Evolutionary conservation across 306 rosid genomes (phyloP).

Genomic region (Pachyrhizus erosus): DNA sequence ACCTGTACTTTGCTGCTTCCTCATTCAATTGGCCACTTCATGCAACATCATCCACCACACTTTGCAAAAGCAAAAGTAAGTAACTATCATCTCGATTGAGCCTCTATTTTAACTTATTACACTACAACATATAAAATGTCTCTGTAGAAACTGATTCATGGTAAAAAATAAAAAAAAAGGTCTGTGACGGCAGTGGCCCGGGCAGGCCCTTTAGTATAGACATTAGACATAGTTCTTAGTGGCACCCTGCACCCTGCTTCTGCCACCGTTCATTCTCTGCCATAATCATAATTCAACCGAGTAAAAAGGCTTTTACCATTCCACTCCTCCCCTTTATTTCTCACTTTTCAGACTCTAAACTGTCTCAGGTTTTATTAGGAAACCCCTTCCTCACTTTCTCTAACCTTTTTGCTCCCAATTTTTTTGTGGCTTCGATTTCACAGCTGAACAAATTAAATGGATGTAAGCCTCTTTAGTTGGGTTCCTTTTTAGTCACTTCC

Average conservation of each 20-base stretch:
- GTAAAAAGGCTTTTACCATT: constrained; percentile 10
- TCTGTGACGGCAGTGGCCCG: neutral
- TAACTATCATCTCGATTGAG: neutral
- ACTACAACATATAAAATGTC: neutral
- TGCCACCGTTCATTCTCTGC: constrained; percentile 2
- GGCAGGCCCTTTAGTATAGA: neutral
- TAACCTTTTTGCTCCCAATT: neutral
- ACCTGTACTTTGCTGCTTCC: constrained; percentile 3
- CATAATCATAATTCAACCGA: constrained; percentile 20
- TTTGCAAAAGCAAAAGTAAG: neutral
- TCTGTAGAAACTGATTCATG: neutral
- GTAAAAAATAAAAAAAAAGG: neutral
- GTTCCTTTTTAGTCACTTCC: neutral
- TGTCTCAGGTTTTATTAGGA: neutral
- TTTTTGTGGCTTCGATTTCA: neutral
- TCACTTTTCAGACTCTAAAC: neutral
- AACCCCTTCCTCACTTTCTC: neutral
- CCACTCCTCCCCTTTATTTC: neutral
- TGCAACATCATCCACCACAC: constrained; percentile 16
- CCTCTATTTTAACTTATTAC: neutral
- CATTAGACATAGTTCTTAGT: neutral
- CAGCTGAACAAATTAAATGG: constrained; percentile 35
- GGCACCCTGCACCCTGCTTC: neutral
- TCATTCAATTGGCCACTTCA: neutral
- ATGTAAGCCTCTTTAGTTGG: constrained; percentile 25